phyloP scores from a whole-genome alignment of 305 asterid genomes.

The Plantago rigida region DNA sequence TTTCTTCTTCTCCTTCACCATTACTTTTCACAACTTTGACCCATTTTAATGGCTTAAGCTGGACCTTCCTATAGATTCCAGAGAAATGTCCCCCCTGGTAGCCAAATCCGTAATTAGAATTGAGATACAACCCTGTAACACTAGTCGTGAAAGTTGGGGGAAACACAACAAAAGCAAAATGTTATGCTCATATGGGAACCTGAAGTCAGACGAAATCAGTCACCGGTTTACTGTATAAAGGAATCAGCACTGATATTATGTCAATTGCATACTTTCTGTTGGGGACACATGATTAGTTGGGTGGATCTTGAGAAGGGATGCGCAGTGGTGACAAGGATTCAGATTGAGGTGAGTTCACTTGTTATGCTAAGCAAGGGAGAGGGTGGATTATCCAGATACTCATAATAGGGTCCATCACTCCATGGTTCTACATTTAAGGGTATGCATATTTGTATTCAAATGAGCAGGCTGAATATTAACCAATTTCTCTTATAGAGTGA shows the following conservation, averaged over 20 bases:
- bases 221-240: not conserved
- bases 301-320: not conserved
- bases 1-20: constrained; percentile 81
- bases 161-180: not conserved
- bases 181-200: not conserved
- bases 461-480: too few relatives aligned
- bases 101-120: constrained; percentile 13
- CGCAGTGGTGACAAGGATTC: too few relatives aligned
- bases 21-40: constrained; percentile 56
- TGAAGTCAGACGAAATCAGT: not conserved
- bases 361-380: too few relatives aligned
- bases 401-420: too few relatives aligned
- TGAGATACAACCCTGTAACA: not conserved
- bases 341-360: too few relatives aligned
- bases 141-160: too few relatives aligned
- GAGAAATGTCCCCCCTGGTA: constrained; percentile 97
- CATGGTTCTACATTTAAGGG: too few relatives aligned
- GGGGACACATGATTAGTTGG: not conserved
- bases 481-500: too few relatives aligned
- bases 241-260: not conserved
- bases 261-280: not conserved
- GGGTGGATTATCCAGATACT: too few relatives aligned
- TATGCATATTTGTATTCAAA: too few relatives aligned
- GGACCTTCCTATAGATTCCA: constrained; percentile 94
- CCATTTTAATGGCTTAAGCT: constrained; percentile 91